phyloP scores from a whole-genome alignment of 1,139 yeast species.

The Hansenula anomala region DNA sequence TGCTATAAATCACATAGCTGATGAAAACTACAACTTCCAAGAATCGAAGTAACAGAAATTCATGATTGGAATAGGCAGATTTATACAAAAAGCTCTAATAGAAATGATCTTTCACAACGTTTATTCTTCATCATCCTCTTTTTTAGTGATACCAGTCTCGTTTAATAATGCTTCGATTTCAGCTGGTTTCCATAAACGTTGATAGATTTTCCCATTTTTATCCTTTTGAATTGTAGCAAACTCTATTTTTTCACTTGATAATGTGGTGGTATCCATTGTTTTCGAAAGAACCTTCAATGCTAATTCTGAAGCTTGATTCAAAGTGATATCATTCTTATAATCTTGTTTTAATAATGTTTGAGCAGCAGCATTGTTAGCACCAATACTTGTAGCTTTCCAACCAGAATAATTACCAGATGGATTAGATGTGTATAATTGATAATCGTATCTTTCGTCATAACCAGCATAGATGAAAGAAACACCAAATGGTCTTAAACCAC shows the following conservation, averaged over 20 bases:
- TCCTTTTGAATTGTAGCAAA: constrained; percentile 70
- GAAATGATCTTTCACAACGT: neutral
- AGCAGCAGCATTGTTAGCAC: constrained; percentile 94
- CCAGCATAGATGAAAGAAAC: constrained; percentile 97
- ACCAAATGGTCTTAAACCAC: constrained; percentile 98
- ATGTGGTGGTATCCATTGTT: constrained; percentile 86
- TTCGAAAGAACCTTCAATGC: constrained; percentile 91
- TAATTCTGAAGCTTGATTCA: constrained; percentile 79
- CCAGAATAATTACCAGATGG: constrained; percentile 98
- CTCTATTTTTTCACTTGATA: constrained; percentile 86
- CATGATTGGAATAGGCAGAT: too few relatives aligned
- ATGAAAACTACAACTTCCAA: too few relatives aligned
- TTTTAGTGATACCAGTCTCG: constrained; percentile 64
- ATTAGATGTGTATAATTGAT: constrained; percentile 90
- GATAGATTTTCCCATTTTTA: constrained; percentile 47
- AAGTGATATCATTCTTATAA: constrained; percentile 73
- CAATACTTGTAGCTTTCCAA: constrained; percentile 97
- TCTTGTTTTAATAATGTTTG: constrained; percentile 95
- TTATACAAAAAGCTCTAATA: too few relatives aligned
- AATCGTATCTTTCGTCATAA: constrained; percentile 83
- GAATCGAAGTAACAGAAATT: too few relatives aligned
- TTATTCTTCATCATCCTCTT: constrained; percentile 41
- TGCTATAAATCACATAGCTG: too few relatives aligned
- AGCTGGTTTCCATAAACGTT: constrained; percentile 73
- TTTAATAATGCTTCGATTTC: constrained; percentile 75